Evolutionary conservation across 2,329 filamentous ascomycete species (phyloP), one percentile per base, ranked within the genome.

Genomic region (Plenodomus biglobosus): DNA sequence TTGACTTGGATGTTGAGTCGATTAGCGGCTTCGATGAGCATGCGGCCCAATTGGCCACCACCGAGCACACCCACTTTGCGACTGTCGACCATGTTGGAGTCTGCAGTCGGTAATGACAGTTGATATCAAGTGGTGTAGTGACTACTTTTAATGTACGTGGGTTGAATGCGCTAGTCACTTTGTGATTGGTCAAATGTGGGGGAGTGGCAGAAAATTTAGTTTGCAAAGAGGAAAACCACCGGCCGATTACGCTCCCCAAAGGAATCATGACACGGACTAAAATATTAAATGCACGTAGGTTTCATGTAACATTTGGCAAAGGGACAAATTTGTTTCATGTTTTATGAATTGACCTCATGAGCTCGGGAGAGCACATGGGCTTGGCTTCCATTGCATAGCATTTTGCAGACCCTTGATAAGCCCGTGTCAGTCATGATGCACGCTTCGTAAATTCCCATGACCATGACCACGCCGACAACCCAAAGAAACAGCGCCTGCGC

Each of bases 21-120:
- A 66, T 86, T 85, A 27, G 92, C 91, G n/a, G 88, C 86, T 76
- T 97, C 90, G 56, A 88, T 87, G 17, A 97, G 83, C 94, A 97
- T 97, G 57, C 90, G 88, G 52, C 92, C 94, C 35, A 99, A 81
- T 75, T 80, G 77, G 61, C 78, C 78, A 36, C 78, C 78, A 18
- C 69, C 69, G 15, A 72, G 55, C 8, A 72, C 66, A 13, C 69
- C 69, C 5, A 72, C 66, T 50, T 66, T 71, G 20, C 67, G 61
- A 19, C 47, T 55, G 45, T 72, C 68, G 46, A 59, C 55, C 65
- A 68, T 70, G 27, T 46, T 48, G 36, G 24, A 21, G 35, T 47
- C 53, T 35, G n/a, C 48, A 43, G 42, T 27, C 37, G 27, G 48
- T 34, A 20, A 38, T 42, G n/a, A 39, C 22, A 40, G 43, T 27